phyloP scores from a whole-genome alignment of 2,329 filamentous ascomycete species.

The Myriangium duriaei region DNA sequence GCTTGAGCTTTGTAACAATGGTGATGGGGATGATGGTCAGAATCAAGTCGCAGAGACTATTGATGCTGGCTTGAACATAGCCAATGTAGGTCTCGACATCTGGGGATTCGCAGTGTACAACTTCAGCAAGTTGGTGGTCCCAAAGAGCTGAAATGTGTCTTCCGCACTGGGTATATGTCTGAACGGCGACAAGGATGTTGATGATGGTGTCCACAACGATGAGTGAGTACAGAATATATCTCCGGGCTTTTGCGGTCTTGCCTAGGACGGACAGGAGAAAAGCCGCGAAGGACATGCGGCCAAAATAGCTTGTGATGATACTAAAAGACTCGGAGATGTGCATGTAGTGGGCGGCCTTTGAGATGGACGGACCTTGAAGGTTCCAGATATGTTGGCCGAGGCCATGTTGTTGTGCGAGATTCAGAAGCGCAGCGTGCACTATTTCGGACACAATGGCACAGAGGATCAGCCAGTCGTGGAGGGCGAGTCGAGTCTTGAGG shows the following conservation, averaged over 20 bases:
- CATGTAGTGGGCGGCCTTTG: background rate
- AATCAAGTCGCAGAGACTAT: constrained; percentile 7
- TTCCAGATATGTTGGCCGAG: background rate
- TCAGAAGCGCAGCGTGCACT: background rate
- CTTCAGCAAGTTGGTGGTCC: constrained; percentile 5
- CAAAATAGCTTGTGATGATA: constrained; percentile 6
- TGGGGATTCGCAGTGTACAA: constrained; percentile 6
- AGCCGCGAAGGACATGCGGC: constrained; percentile 10
- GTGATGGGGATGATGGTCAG: constrained; percentile 10
- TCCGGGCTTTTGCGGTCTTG: background rate
- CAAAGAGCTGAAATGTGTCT: constrained; percentile 10
- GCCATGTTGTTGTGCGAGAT: background rate
- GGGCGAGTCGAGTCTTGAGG: background rate
- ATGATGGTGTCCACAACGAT: constrained; percentile 9
- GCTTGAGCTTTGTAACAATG: constrained; percentile 10
- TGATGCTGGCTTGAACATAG: constrained; percentile 8
- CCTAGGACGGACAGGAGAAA: constrained; percentile 9
- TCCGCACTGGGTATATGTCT: constrained; percentile 10
- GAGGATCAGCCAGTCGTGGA: background rate
- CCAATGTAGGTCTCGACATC: constrained; percentile 7
- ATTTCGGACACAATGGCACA: background rate
- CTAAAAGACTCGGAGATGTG: constrained; percentile 4
- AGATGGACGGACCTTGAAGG: background rate
- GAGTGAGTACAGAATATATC: constrained; percentile 1
- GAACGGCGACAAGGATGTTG: constrained; percentile 8